Base-by-base conservation (phyloP, 1,284 basidiomycete genomes). In the Ganoderma boninense region DNA sequence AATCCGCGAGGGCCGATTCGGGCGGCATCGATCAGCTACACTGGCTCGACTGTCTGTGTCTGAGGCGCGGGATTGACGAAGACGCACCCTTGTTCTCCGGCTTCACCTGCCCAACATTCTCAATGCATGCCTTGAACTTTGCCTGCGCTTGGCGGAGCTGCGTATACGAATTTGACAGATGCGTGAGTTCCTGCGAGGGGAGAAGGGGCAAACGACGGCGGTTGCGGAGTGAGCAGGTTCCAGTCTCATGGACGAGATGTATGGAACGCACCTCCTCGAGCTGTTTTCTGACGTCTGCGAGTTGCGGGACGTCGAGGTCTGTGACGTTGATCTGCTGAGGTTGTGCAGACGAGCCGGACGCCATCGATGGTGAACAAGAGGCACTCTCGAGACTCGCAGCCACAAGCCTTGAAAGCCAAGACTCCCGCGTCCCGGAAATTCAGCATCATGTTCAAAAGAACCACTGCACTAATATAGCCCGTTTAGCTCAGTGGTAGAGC, bases 71-170 rank as follows among this genome's bases (percentile, higher is more conserved):
- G n/a, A 52, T 60, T 11, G 40, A 13, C 14, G 57, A n/a, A 11
- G 62, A 83, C 87, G 52, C 69, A 94, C 96, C 88, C 78, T 90
- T 86, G 77, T 95, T 96, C 63, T 87, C 84, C 0, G 90, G 88
- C 69, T 91, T 95, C 13, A 99, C 83, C 75, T 95, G 90, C n/a
- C 84, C 84, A 2, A 97, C 90, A 75, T 94, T 94, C 64, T 94
- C 93, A 44, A 97, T 89, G 77, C 97, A 98, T 14, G 90, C 84
- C 74, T 90, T 92, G 87, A 99, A 99, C 82, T 97, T 98, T 14
- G 92, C 88, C 78, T 98, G 97, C 1, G 97, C 97, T 76, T 93
- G 90, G 80, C 96, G 97, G 38, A 99, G 89, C 79, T 98, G 97
- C 8, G 92, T 90, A 80, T 97, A 99, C 32, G 97, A 98, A 74